Conservation (phyloP, 129 eudicot genomes). For the Ambrosia trifida region DNA sequence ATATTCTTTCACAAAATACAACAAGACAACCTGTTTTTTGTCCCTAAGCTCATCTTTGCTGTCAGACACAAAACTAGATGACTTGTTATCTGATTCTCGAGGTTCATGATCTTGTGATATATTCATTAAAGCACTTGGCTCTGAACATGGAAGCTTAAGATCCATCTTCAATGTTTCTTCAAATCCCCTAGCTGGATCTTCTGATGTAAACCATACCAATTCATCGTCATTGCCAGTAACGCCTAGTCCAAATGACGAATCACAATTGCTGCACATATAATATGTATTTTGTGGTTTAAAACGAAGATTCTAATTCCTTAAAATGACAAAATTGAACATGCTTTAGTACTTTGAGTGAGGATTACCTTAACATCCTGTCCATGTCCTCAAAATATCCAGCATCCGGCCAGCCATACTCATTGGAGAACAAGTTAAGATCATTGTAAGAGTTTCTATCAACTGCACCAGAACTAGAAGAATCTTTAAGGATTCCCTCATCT, state of each 20-base stretch:
- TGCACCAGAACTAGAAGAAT: constrained; percentile 39
- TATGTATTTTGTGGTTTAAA: background rate
- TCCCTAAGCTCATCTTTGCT: constrained; percentile 31
- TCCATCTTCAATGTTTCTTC: constrained; percentile 52
- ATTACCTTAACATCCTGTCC: constrained; percentile 86
- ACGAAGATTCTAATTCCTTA: background rate
- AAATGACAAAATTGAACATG: background rate
- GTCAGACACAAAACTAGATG: constrained; percentile 36
- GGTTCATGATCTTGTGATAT: constrained; percentile 34
- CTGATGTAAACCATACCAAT: constrained; percentile 72
- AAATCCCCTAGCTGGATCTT: constrained; percentile 55
- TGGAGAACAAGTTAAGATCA: constrained; percentile 50
- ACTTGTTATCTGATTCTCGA: constrained; percentile 29
- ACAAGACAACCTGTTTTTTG: constrained; percentile 39
- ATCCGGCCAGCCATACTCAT: constrained; percentile 72
- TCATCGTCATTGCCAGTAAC: constrained; percentile 57
- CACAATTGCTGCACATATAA: constrained; percentile 71
- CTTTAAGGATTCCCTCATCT: constrained; percentile 43
- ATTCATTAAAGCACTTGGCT: constrained; percentile 38
- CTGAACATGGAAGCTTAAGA: constrained; percentile 48
- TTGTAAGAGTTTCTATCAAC: constrained; percentile 46
- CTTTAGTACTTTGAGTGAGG: constrained; percentile 12
- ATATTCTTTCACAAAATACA: constrained; percentile 5
- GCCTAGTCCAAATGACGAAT: constrained; percentile 79
- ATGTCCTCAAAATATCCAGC: constrained; percentile 87